Evolutionary conservation across 202 grass and related monocot species (phyloP).

Genomic region (Carex arenaria): DNA sequence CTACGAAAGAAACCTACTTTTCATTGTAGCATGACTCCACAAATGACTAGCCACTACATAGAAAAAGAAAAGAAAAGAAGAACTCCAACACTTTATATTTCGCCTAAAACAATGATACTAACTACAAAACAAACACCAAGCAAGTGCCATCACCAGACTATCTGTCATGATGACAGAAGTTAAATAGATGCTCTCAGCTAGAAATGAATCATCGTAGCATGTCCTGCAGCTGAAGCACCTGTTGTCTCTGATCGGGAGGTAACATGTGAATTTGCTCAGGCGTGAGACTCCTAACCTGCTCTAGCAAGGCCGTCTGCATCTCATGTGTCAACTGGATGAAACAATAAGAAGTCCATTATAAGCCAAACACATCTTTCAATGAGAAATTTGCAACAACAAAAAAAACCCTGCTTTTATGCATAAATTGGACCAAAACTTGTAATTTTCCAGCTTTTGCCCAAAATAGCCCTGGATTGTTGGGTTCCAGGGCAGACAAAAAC

Average conservation of each 20-base stretch:
- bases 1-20: background rate
- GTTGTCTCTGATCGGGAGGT: constrained; percentile 83
- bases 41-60: background rate
- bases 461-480: background rate
- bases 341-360: constrained; percentile 17
- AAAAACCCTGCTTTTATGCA: background rate
- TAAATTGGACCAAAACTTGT: background rate
- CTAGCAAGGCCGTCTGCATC: constrained; percentile 84
- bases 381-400: background rate
- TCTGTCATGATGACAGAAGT: background rate
- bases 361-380: background rate
- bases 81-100: background rate
- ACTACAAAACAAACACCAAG: background rate
- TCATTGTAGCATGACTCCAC: background rate
- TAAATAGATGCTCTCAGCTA: too few species aligned
- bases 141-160: background rate
- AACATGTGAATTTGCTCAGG: constrained; percentile 84
- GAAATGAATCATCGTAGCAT: constrained; percentile 46
- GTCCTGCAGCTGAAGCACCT: constrained; percentile 87
- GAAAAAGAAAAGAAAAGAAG: background rate
- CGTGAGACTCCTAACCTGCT: constrained; percentile 85
- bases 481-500: background rate
- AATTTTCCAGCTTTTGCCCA: background rate
- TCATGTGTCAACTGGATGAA: constrained; percentile 69
- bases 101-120: background rate